These are phyloP conservation scores for Potentilla sterilis DNA, from an alignment of 306 rosid genomes.

Conservation along the genomic window DNA sequence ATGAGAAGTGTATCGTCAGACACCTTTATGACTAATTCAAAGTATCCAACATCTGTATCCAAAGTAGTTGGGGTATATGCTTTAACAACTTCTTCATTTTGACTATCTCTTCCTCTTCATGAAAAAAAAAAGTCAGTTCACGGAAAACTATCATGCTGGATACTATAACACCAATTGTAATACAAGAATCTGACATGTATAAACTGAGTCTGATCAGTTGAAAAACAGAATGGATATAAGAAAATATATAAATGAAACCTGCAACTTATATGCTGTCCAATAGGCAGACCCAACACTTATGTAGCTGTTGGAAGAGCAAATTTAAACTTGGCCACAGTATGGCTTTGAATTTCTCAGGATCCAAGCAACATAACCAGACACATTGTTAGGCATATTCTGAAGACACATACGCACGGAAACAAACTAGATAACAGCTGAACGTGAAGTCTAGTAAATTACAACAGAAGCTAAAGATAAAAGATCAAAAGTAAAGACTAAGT, in stretches of 20 bases:
- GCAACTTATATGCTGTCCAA: constrained; percentile 66
- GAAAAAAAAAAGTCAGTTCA: not conserved
- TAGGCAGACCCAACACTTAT: constrained; percentile 78
- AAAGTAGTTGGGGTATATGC: constrained; percentile 81
- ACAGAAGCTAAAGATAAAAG: not conserved
- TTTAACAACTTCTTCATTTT: constrained; percentile 55
- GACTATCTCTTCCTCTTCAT: constrained; percentile 59
- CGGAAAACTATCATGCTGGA: not conserved
- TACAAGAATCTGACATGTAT: not conserved
- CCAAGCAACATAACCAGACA: constrained; percentile 47
- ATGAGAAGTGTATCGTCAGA: not conserved
- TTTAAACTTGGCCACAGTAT: constrained; percentile 52
- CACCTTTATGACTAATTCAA: constrained; percentile 76
- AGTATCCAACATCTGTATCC: constrained; percentile 69
- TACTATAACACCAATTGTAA: not conserved
- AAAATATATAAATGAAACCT: constrained; percentile 36
- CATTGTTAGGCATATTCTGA: not conserved
- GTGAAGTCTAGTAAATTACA: not conserved
- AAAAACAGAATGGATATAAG: not conserved
- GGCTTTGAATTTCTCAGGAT: constrained; percentile 61
- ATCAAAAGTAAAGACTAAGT: not conserved
- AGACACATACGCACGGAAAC: not conserved
- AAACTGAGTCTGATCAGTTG: not conserved
- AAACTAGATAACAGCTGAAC: not conserved
- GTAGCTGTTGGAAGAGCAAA: constrained; percentile 61